Conservation (phyloP, 345 rosid species). For the Sisymbrium altissimum region DNA sequence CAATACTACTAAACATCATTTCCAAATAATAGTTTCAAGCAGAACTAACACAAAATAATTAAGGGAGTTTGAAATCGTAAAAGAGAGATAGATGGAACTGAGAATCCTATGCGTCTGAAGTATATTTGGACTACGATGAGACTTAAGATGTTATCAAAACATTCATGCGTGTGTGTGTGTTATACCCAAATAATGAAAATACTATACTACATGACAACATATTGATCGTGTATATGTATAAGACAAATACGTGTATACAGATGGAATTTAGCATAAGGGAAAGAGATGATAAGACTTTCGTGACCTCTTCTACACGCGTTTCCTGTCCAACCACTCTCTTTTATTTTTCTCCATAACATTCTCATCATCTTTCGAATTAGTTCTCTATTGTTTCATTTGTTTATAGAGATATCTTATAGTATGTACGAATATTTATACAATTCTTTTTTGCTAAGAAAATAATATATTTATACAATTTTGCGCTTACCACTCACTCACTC, state of each 20-base stretch:
- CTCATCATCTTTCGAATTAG: not conserved
- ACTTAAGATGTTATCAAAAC: conserved; percentile 6
- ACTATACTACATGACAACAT: not conserved
- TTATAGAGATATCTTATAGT: too few species aligned
- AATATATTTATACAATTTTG: not conserved
- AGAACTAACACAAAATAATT: not conserved
- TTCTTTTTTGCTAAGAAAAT: too few species aligned
- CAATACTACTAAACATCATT: not conserved
- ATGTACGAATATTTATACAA: too few species aligned
- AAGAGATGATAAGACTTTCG: conserved; percentile 3
- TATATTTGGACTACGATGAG: conserved; percentile 6
- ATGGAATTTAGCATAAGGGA: not conserved
- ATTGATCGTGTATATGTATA: not conserved
- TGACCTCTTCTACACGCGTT: conserved; percentile 16
- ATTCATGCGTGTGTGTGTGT: not conserved
- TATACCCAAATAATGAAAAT: not conserved
- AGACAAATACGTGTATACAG: not conserved
- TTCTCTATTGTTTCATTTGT: not conserved
- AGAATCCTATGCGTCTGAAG: not conserved
- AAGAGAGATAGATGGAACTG: not conserved
- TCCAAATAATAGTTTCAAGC: conserved; percentile 13
- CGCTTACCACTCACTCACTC: not conserved
- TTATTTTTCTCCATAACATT: not conserved
- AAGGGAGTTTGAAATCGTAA: not conserved
- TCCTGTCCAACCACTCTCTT: not conserved